These are phyloP conservation scores for Magnolia kwangsiensis DNA, from an alignment of 164 flowering plant genomes.

Conservation along the genomic window DNA sequence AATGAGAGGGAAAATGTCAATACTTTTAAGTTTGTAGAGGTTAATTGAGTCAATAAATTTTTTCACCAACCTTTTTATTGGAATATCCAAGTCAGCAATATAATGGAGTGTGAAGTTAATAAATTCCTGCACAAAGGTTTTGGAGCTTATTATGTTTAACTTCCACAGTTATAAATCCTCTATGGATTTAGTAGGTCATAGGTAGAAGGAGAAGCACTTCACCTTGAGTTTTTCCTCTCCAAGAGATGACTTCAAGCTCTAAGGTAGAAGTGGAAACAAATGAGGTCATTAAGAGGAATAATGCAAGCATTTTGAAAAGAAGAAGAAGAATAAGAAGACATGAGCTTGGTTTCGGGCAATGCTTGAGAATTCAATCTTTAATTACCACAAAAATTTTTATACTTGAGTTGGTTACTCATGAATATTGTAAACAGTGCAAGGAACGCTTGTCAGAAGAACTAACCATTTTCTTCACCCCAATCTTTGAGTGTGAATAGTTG, in stretches of 20 bases:
- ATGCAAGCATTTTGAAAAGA: background rate
- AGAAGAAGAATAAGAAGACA: too few species aligned
- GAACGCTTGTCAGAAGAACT: background rate
- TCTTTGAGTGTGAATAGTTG: background rate
- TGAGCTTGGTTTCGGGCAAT: background rate
- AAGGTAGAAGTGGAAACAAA: slow-evolving; percentile 14
- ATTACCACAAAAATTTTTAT: too few species aligned
- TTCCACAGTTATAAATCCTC: background rate
- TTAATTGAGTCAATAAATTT: background rate
- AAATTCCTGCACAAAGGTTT: slow-evolving; percentile 60
- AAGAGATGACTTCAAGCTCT: slow-evolving; percentile 87
- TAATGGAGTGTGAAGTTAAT: slow-evolving; percentile 92
- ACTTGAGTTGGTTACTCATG: background rate
- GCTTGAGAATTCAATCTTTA: too few species aligned
- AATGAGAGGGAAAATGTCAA: background rate
- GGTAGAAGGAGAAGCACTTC: slow-evolving; percentile 12
- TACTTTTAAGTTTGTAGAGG: background rate
- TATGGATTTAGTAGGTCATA: background rate
- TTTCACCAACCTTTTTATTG: slow-evolving; percentile 79
- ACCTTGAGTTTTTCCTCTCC: slow-evolving; percentile 96
- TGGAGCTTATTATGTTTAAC: slow-evolving; percentile 3
- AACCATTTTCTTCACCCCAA: background rate
- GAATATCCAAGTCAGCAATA: slow-evolving; percentile 97
- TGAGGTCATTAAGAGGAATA: background rate
- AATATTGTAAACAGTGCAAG: background rate